These are phyloP conservation scores for Rhizophagus sp. DNA, from an alignment of 192 early-diverging fungal species.

Conservation along the genomic window DNA sequence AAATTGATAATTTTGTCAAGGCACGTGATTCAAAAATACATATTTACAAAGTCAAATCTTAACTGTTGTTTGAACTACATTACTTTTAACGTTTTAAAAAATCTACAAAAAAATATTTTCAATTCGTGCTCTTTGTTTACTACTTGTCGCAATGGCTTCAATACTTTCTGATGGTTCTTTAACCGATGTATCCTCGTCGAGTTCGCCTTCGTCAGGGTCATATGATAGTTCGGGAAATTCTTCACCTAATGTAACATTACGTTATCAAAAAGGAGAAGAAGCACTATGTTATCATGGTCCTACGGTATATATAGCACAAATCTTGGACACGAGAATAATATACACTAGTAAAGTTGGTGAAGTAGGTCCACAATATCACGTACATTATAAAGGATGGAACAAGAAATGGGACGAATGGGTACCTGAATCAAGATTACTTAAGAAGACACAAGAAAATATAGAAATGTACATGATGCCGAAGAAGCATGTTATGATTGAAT, in stretches of 20 bases:
- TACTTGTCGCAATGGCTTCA: neutral
- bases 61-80: too few species aligned
- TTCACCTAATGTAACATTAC: neutral
- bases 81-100: neutral
- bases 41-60: too few species aligned
- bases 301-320: slow-evolving; percentile 4
- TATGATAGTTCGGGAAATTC: neutral
- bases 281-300: slow-evolving; percentile 22
- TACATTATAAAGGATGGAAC: slow-evolving; percentile 99
- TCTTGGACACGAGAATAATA: slow-evolving; percentile 61
- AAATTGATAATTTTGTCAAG: too few species aligned
- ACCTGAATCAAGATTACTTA: slow-evolving; percentile 82
- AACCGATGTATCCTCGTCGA: neutral
- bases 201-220: neutral
- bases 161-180: neutral
- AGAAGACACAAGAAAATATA: slow-evolving; percentile 81
- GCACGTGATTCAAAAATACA: too few species aligned
- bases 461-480: slow-evolving; percentile 16
- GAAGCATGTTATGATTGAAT: neutral
- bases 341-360: slow-evolving; percentile 61
- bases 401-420: slow-evolving; percentile 99
- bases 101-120: neutral
- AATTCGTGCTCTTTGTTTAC: neutral
- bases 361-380: slow-evolving; percentile 83
- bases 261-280: slow-evolving; percentile 34